Conservation (phyloP, 306 rosid species). For the Crataegus laevigata region DNA sequence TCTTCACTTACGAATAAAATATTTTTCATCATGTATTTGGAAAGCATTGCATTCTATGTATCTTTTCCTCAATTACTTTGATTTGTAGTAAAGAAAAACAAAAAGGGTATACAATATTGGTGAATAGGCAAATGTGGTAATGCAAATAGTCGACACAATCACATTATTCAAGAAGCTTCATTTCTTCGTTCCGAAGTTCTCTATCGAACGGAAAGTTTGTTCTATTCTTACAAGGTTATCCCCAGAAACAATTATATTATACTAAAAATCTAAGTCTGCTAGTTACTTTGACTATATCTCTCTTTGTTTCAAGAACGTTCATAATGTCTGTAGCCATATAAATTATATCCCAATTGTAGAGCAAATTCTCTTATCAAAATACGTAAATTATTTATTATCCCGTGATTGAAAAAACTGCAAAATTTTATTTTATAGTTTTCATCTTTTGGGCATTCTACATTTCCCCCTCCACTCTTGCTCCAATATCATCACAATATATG, state of each 20-base stretch:
- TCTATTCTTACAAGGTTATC: neutral
- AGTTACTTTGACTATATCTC: rapidly evolving
- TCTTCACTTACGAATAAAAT: neutral
- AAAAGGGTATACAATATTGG: neutral
- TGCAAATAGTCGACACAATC: neutral
- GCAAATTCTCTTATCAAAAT: neutral
- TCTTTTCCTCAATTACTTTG: neutral
- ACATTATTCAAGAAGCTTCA: neutral
- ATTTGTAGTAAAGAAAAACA: neutral
- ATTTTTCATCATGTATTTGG: neutral
- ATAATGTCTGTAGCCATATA: rapidly evolving
- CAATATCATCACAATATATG: neutral
- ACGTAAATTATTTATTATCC: neutral
- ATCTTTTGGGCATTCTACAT: neutral
- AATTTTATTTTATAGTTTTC: neutral
- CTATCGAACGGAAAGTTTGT: neutral
- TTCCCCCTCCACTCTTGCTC: neutral
- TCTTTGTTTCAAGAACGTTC: neutral
- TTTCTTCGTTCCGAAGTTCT: neutral
- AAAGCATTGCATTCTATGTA: neutral
- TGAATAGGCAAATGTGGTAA: neutral
- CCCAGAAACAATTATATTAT: neutral
- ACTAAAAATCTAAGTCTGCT: neutral
- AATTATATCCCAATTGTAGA: too few relatives aligned
- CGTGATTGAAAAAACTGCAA: neutral